Conservation (phyloP, 2,329 filamentous ascomycete species). For the Neofusicoccum kwambonambiense region DNA sequence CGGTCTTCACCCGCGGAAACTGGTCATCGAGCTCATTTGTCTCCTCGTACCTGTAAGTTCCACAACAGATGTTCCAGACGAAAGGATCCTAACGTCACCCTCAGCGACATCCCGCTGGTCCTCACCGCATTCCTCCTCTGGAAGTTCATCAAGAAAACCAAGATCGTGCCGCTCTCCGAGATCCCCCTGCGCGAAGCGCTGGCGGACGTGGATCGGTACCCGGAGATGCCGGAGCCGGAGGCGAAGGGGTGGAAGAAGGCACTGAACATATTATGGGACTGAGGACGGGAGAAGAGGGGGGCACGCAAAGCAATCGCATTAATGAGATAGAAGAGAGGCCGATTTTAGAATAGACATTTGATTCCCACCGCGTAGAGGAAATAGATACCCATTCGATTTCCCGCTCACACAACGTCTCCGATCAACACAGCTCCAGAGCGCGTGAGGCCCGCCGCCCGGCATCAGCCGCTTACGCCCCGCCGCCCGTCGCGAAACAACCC, state of each 20-base stretch:
- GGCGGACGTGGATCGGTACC: conserved; percentile 24
- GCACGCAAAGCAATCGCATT: not conserved
- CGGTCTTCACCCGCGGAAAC: conserved; percentile 27
- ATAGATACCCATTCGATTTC: too few relatives aligned
- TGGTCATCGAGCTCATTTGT: conserved; percentile 33
- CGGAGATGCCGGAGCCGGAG: conserved; percentile 25
- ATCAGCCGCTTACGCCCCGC: too few relatives aligned
- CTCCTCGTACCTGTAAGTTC: conserved; percentile 29
- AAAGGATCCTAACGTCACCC: too few relatives aligned
- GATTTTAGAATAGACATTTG: too few relatives aligned
- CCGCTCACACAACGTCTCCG: too few relatives aligned
- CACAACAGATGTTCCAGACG: too few relatives aligned
- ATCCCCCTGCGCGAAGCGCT: conserved; percentile 28
- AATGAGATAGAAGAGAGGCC: too few relatives aligned
- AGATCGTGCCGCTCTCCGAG: conserved; percentile 20
- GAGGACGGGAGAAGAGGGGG: not conserved
- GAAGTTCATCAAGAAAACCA: conserved; percentile 16
- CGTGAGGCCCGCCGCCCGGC: too few relatives aligned
- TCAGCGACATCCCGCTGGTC: conserved; percentile 10
- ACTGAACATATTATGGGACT: conserved; percentile 25
- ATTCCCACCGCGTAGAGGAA: too few relatives aligned
- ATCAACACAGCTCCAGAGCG: too few relatives aligned
- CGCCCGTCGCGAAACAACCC: too few relatives aligned
- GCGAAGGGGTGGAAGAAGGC: conserved; percentile 22
- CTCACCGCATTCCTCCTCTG: conserved; percentile 1